Evolutionary conservation across 345 rosid species (phyloP).

Genomic region (Citrus australasica): DNA sequence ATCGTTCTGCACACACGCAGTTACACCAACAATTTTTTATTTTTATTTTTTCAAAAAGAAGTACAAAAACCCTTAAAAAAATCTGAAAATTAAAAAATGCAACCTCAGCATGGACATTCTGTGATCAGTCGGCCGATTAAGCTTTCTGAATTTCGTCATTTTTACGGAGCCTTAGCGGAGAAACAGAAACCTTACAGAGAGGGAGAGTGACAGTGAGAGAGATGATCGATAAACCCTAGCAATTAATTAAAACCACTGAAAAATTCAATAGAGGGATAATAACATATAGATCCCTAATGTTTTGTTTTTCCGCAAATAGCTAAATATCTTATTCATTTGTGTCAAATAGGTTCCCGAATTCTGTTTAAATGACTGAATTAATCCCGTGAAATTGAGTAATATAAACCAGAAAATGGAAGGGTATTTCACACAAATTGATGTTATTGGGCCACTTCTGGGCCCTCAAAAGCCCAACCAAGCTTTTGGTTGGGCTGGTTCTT

Average conservation of each 20-base stretch:
- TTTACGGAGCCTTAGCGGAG: background rate
- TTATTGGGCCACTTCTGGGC: background rate
- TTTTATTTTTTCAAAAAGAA: background rate
- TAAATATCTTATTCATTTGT: background rate
- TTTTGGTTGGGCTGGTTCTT: too few species aligned
- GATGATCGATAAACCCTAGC: constrained; percentile 3
- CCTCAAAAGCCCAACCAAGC: background rate
- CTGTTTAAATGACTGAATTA: background rate
- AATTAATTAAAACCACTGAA: background rate
- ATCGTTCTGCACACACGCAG: constrained; percentile 50
- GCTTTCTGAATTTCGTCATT: constrained; percentile 89
- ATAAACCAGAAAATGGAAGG: background rate
- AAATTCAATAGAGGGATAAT: background rate
- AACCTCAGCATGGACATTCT: constrained; percentile 95
- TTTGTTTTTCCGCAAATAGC: background rate
- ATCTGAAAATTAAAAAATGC: background rate
- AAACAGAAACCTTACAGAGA: constrained; percentile 3
- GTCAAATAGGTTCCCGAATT: background rate
- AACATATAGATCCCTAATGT: background rate
- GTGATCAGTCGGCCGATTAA: constrained; percentile 67
- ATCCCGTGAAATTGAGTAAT: background rate
- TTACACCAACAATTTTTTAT: background rate
- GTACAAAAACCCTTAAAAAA: background rate
- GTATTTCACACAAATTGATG: too few species aligned
- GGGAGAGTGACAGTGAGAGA: background rate